Percentiles rank a stretch among this genome's conserved stretches.
Conservation (phyloP, 2,329 filamentous ascomycete genomes). For the Xylariaceae sp. region DNA sequence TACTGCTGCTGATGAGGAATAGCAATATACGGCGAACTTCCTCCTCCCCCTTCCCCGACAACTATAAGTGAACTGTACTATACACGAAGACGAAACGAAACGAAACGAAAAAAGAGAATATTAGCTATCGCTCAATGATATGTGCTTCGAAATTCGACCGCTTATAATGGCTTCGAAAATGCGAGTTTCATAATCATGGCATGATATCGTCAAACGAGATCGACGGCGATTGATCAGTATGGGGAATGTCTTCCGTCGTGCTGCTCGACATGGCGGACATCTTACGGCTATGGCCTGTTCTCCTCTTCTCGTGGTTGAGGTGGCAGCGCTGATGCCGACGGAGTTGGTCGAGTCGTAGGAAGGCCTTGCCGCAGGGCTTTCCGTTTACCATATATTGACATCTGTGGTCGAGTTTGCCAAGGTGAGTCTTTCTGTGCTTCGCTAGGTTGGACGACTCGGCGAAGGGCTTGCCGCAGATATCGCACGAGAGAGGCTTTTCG, state of each 20-base stretch:
- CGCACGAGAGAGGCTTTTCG: constrained; percentile 56
- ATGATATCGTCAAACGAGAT: background rate
- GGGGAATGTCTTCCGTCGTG: background rate
- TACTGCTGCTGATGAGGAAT: background rate
- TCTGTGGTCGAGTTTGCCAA: constrained; percentile 45
- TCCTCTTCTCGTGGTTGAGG: constrained; percentile 11
- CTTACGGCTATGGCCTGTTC: constrained; percentile 1
- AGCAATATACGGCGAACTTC: no score
- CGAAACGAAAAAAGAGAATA: background rate
- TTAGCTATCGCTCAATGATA: background rate
- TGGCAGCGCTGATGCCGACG: constrained; percentile 43
- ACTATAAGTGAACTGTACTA: background rate
- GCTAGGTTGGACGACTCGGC: constrained; percentile 62
- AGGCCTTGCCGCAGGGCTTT: constrained; percentile 50
- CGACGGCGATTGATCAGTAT: background rate
- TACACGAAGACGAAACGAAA: background rate
- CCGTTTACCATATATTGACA: constrained; percentile 35
- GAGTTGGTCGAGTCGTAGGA: constrained; percentile 56
- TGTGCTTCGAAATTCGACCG: no score
- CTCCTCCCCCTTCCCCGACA: background rate
- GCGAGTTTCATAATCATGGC: background rate
- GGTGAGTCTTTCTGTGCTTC: constrained; percentile 60
- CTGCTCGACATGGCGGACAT: constrained; percentile 4
- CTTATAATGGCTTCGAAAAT: no score
- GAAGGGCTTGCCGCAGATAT: constrained; percentile 54